Evolutionary conservation across 352 stramenopile species (phyloP), one percentile per base, ranked within the genome.

Genomic region (Phytophthora pseudosyringae): DNA sequence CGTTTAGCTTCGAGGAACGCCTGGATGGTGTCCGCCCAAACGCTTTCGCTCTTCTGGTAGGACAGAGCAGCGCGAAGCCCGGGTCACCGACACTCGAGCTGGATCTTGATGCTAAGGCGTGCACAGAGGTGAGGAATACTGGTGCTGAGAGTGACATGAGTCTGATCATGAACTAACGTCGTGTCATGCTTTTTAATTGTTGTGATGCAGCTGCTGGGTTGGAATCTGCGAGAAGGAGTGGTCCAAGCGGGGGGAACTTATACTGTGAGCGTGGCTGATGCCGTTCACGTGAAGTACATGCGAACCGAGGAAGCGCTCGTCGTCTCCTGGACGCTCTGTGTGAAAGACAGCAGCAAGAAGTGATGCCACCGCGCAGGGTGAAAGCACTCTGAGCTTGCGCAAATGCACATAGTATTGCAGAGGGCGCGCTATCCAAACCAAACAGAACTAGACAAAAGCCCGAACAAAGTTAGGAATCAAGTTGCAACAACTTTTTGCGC

Each of bases 1-100:
- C 47, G 3, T 71, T 80, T 46, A 48, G 38, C 9, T 89, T 87
- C 33, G 78, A 90, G 25, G 76, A 88, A 48, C 77, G 73, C 8
- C 44, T 93, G 28, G 80, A 93, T 45, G 83, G 83, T n/a, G 72
- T 93, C 4, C 80, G 81, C 28, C 67, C 70, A 12, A 89, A 78
- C 31, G 69, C 83, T 7, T 89, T 90, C 59, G 81, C 83, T 44
- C 52, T 89, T 28, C 46, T 93, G 18, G 84, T 88, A 50, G 74
- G 73, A 28, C 79, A 81, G 26, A 80, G 69, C 40, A 81, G 65
- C 33, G 60, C 66, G 26, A 71, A 80, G 29, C 52, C 63, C 13
- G 68, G 72, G 1, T 49, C 64, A 47, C 39, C 62, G 8, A 69
- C 59, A 13, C 62, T 81, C 32, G 76, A 76, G 15, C 52, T 86